Percentiles rank a stretch among this genome's conserved stretches.
phyloP scores from a whole-genome alignment of 2,329 filamentous ascomycete genomes.

The Pseudogymnoascus verrucosus region DNA sequence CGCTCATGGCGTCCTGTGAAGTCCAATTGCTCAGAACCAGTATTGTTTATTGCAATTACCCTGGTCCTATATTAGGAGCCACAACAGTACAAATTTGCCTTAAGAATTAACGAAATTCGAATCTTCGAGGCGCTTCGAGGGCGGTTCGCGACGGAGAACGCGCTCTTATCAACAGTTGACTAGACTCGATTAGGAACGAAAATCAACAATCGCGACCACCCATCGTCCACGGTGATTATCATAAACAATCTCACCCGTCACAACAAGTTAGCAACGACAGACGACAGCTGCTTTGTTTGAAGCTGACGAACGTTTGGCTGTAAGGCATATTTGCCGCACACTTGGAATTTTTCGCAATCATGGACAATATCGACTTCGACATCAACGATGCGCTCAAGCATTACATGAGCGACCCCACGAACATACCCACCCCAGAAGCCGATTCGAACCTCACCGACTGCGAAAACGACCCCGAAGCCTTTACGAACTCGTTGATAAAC shows the following conservation, averaged over 20 bases:
- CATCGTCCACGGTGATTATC: not conserved
- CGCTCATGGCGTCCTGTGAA: not conserved
- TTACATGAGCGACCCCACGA: constrained; percentile 87
- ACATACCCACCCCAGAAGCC: constrained; percentile 78
- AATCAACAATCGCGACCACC: constrained; percentile 9
- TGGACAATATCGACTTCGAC: constrained; percentile 80
- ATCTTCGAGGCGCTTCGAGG: not conserved
- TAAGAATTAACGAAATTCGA: not conserved
- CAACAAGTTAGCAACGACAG: constrained; percentile 2
- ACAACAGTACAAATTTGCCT: not conserved
- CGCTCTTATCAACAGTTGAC: not conserved
- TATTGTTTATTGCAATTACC: not conserved
- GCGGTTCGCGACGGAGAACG: constrained; percentile 6
- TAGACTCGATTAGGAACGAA: constrained; percentile 7
- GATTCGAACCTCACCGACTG: constrained; percentile 77
- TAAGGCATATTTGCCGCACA: constrained; percentile 5
- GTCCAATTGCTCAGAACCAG: not conserved
- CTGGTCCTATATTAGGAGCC: not conserved
- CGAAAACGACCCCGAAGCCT: constrained; percentile 81
- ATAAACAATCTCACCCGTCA: constrained; percentile 7
- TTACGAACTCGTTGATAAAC: constrained; percentile 73
- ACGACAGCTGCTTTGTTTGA: not conserved
- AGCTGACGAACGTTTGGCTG: not conserved
- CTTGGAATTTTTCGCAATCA: constrained; percentile 30
- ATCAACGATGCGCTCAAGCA: constrained; percentile 94